A percentile compares a stretch with the other conserved stretches of the same genome.
phyloP scores from a whole-genome alignment of 208 protist species.

The Herpetomonas tarakana region DNA sequence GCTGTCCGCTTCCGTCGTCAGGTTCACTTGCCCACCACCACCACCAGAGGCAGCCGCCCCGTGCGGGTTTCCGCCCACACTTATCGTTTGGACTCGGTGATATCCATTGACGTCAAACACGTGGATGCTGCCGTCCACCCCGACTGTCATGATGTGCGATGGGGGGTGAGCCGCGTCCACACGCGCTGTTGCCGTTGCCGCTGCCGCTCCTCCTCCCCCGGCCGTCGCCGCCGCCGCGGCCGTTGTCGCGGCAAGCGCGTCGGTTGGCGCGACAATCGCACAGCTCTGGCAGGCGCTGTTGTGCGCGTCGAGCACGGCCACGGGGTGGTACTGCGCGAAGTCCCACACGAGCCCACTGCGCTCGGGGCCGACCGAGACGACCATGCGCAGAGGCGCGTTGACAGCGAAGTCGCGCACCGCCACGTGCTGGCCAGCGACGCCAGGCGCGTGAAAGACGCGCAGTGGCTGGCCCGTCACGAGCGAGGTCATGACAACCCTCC shows the following conservation, averaged over 20 bases:
- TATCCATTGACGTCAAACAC: conserved; percentile 70
- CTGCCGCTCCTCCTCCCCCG: too few species aligned
- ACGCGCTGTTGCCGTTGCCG: background rate
- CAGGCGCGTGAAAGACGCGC: conserved; percentile 31
- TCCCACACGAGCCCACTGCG: conserved; percentile 81
- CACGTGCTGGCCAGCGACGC: conserved; percentile 33
- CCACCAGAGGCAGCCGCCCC: conserved; percentile 8
- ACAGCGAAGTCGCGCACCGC: conserved; percentile 67
- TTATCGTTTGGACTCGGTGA: conserved; percentile 51
- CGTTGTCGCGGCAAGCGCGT: background rate
- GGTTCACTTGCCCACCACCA: background rate
- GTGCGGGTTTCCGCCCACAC: conserved; percentile 18
- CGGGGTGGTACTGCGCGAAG: conserved; percentile 46
- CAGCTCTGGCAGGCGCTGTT: conserved; percentile 65
- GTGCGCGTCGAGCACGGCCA: conserved; percentile 61
- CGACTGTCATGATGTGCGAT: conserved; percentile 55
- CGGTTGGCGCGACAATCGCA: conserved; percentile 22
- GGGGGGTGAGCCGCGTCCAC: background rate
- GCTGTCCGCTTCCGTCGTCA: too few species aligned
- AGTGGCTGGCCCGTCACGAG: conserved; percentile 47
- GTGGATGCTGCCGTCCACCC: conserved; percentile 52
- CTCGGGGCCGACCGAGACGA: conserved; percentile 77
- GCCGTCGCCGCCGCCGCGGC: too few species aligned
- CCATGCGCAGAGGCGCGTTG: conserved; percentile 45
- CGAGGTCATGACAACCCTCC: conserved; percentile 61